A percentile compares a stretch with the other conserved stretches of the same genome.
Evolutionary conservation across 495 filamentous ascomycete genomes (phyloP).

Genomic region (Articulospora tetracladia): DNA sequence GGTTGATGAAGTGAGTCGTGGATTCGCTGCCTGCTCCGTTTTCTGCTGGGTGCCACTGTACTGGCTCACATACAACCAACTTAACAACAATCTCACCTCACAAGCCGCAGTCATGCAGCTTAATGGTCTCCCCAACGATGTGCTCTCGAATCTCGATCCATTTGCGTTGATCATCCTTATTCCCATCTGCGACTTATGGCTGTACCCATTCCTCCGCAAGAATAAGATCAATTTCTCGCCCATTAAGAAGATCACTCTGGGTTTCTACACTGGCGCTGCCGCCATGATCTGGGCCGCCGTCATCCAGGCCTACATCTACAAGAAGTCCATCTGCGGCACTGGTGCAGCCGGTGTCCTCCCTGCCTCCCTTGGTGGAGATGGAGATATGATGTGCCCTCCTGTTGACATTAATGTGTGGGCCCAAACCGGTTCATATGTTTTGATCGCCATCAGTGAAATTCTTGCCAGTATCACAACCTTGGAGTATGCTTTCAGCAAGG

Average conservation of each 20-base stretch:
- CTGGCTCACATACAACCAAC: conserved; percentile 44
- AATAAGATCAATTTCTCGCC: conserved; percentile 64
- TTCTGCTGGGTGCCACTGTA: conserved; percentile 57
- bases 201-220: conserved; percentile 66
- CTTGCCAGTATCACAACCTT: conserved; percentile 44
- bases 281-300: conserved; percentile 65
- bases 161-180: conserved; percentile 76
- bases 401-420: conserved; percentile 26
- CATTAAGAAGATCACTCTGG: conserved; percentile 67
- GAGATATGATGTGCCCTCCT: conserved; percentile 4
- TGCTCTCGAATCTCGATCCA: conserved; percentile 75
- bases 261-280: conserved; percentile 56
- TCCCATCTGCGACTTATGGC: conserved; percentile 62
- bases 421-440: conserved; percentile 31
- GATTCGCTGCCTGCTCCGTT: conserved; percentile 65
- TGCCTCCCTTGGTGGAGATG: conserved; percentile 4
- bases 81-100: conserved; percentile 63
- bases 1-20: conserved; percentile 68
- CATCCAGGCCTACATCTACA: conserved; percentile 69
- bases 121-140: conserved; percentile 71
- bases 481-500: conserved; percentile 76
- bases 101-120: conserved; percentile 71
- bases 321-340: conserved; percentile 51
- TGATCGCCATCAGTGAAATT: conserved; percentile 38
- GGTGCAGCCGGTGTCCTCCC: conserved; percentile 29